Percentiles rank a stretch among this genome's conserved stretches.
Conservation (phyloP, 2,329 filamentous ascomycete genomes). For the Penicillium rolfsii region DNA sequence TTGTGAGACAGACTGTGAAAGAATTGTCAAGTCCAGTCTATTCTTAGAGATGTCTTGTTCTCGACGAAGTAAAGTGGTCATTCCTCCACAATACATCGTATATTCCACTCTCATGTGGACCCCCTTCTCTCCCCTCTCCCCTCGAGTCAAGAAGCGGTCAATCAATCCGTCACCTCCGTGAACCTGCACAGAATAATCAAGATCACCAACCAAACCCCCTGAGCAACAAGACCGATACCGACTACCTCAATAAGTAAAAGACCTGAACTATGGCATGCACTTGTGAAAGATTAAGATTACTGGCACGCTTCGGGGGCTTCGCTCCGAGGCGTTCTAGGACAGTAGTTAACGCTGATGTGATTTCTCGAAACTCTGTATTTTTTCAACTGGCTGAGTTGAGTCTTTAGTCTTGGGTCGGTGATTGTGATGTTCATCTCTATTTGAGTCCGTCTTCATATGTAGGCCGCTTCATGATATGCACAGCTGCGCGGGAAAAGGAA, state of each 20-base stretch:
- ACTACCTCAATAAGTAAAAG: neutral
- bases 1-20: too few species aligned
- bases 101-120: neutral
- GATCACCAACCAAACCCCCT: neutral
- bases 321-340: neutral
- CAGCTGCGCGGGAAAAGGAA: neutral
- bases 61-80: neutral
- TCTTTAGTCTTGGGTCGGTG: neutral
- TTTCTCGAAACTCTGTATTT: neutral
- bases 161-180: neutral
- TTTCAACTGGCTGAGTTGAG: neutral
- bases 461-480: neutral
- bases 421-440: neutral
- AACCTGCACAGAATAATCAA: neutral
- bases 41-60: too few species aligned
- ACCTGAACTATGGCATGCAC: neutral
- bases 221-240: neutral
- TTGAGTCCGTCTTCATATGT: neutral
- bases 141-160: slow-evolving; percentile 1
- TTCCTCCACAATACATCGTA: neutral
- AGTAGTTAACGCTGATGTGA: neutral
- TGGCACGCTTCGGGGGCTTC: neutral
- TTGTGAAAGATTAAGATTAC: neutral
- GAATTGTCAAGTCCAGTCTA: neutral
- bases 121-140: neutral